Conservation (phyloP, 208 protist species). For the Borovskyia barvae region DNA sequence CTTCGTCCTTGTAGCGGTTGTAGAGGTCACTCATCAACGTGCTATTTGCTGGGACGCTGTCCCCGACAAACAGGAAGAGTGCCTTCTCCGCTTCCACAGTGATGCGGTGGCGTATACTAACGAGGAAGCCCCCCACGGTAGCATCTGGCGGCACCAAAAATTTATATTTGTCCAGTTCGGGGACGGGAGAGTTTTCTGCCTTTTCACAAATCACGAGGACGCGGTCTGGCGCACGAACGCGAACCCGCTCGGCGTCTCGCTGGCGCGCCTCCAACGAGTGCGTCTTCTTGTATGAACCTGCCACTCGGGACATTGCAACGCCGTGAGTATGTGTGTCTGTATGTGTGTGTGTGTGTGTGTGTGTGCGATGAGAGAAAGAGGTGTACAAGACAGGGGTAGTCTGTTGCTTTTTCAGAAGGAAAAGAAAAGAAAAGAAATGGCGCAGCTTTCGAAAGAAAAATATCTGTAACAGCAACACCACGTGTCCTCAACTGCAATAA, state of each 20-base stretch:
- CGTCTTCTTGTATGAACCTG: conserved; percentile 47
- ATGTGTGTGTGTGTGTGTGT: not conserved
- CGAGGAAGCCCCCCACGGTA: conserved; percentile 93
- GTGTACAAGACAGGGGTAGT: not conserved
- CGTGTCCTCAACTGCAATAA: no score
- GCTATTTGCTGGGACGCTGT: conserved; percentile 82
- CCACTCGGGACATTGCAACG: conserved; percentile 12
- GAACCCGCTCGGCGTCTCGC: conserved; percentile 54
- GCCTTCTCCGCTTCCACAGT: conserved; percentile 89
- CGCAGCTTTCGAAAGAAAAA: no score
- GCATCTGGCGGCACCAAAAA: conserved; percentile 85
- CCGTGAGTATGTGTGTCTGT: not conserved
- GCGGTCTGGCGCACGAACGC: conserved; percentile 80
- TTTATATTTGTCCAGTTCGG: conserved; percentile 93
- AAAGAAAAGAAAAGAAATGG: no score
- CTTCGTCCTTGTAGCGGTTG: conserved; percentile 92
- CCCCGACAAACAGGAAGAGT: conserved; percentile 94
- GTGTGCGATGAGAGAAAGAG: not conserved
- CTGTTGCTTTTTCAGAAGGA: not conserved
- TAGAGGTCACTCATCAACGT: conserved; percentile 72
- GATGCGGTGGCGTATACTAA: conserved; percentile 93
- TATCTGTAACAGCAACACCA: no score
- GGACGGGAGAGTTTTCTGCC: conserved; percentile 77
- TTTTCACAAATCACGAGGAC: conserved; percentile 93
- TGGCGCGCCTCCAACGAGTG: conserved; percentile 77